phyloP scores from a whole-genome alignment of 257 asterid species.

The Petrea volubilis region DNA sequence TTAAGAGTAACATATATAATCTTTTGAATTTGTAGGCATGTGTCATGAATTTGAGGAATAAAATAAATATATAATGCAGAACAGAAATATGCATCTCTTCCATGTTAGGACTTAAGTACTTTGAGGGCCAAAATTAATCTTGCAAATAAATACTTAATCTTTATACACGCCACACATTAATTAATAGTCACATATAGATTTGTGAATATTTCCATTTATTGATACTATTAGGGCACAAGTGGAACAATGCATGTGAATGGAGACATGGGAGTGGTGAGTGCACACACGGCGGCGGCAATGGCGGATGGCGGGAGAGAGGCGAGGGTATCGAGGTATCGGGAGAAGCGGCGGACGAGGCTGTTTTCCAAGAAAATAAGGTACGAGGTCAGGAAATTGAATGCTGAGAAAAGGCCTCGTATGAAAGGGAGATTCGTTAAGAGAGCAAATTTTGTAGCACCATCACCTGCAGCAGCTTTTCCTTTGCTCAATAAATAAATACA shows the following conservation, averaged over 20 bases:
- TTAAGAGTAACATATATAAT: too few relatives aligned
- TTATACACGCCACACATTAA: too few relatives aligned
- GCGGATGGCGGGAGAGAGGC: slow-evolving; percentile 76
- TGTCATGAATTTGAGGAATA: too few relatives aligned
- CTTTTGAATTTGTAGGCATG: too few relatives aligned
- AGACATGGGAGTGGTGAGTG: slow-evolving; percentile 35
- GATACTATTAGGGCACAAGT: slow-evolving; percentile 62
- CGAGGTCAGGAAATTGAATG: slow-evolving; percentile 88
- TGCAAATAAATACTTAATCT: background rate
- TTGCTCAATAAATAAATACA: slow-evolving; percentile 45
- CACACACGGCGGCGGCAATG: slow-evolving; percentile 27
- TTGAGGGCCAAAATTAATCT: too few relatives aligned
- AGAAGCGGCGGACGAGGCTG: slow-evolving; percentile 75
- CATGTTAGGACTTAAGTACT: too few relatives aligned
- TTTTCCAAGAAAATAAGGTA: slow-evolving; percentile 87
- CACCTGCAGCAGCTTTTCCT: background rate
- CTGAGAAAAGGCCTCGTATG: slow-evolving; percentile 92
- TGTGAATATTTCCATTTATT: slow-evolving; percentile 7
- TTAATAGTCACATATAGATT: too few relatives aligned
- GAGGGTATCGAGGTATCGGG: slow-evolving; percentile 76
- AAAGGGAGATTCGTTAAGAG: slow-evolving; percentile 92
- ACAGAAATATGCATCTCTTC: too few relatives aligned
- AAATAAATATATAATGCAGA: too few relatives aligned
- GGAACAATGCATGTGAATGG: slow-evolving; percentile 50
- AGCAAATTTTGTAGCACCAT: slow-evolving; percentile 41